Base-by-base conservation (phyloP, 2,329 filamentous ascomycete genomes). In the Hypoxylon sp. region DNA sequence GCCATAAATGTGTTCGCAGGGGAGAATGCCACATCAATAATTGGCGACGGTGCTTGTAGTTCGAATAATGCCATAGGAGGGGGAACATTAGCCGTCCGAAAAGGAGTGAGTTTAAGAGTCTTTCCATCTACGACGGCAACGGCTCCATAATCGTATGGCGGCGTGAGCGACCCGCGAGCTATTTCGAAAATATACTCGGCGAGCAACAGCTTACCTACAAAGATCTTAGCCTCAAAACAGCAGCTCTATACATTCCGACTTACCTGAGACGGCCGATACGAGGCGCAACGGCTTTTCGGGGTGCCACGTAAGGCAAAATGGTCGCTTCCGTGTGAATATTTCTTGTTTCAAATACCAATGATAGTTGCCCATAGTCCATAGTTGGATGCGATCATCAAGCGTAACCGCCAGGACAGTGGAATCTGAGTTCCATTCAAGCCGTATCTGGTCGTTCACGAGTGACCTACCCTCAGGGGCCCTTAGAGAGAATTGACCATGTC, bases 301-400 rank as follows among this genome's bases (percentile, higher is more conserved):
- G 78, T 99, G 93, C 96, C 96, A 99, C 0, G 83, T 77, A n/a
- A 88, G 70, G 41, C 77, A 73, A 50, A 75, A 56, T 41, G 79
- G 74, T 2, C 74, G 72, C 11, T 73, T 74, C 6, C 78, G 73
- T 5, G 85, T 81, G 5, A 82, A 80, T 5, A 98, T 84, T 77
- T 98, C 94, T 78, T 97, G 94, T 81, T 99, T 99, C 14, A 99
- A 84, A 78, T 98, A 98, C 88, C 96, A 99, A 77, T 98, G 93
- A 73, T 99, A 99, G 78, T 99, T 99, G 19, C 93, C 92, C 86
- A 91, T 97, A 0, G 94, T 97, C 96, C 96, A 99, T 1, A 99
- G 83, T 76, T 99, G 96, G n/a, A 96, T 82, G 61, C 89, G 86
- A 70, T 94, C 88, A 32, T 84, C 83, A 72, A 94, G 88, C 1